These are phyloP conservation scores for Sporothrix dimorphospora DNA, from an alignment of 2,329 filamentous ascomycete species.

Conservation along the genomic window DNA sequence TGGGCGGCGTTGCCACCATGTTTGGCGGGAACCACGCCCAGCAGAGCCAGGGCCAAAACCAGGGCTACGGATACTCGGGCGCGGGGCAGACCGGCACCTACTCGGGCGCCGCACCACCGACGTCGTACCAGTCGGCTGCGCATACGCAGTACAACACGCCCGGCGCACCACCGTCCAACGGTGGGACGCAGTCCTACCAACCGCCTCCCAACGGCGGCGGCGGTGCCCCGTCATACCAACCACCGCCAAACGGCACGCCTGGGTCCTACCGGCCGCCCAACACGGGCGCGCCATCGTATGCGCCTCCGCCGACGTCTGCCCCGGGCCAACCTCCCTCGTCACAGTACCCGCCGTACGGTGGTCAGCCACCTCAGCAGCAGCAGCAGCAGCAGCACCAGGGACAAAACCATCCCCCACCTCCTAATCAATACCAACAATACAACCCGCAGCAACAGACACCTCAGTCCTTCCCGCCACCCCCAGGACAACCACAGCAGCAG, in stretches of 20 bases:
- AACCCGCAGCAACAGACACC: conserved; percentile 27
- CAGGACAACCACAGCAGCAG: conserved; percentile 18
- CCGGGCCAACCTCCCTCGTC: neutral
- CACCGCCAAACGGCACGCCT: conserved; percentile 11
- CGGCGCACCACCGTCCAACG: conserved; percentile 11
- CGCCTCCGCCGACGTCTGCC: conserved; percentile 17
- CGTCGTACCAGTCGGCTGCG: conserved; percentile 56
- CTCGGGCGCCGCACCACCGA: conserved; percentile 64
- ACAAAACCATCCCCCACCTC: conserved; percentile 12
- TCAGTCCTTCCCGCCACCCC: conserved; percentile 24
- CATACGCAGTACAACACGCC: conserved; percentile 34
- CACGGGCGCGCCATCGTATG: conserved; percentile 10
- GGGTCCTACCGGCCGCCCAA: neutral
- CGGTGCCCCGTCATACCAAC: conserved; percentile 3
- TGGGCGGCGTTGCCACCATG: conserved; percentile 57
- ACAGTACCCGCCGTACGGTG: conserved; percentile 24
- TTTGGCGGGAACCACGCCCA: conserved; percentile 53
- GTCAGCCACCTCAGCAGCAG: conserved; percentile 21
- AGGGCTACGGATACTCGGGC: conserved; percentile 67
- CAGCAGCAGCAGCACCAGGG: conserved; percentile 21
- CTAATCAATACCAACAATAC: conserved; percentile 19
- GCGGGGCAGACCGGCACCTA: conserved; percentile 59
- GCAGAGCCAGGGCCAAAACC: conserved; percentile 49
- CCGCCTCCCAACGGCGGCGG: neutral
- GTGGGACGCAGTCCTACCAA: conserved; percentile 33